phyloP scores from a whole-genome alignment of 2,329 filamentous ascomycete species.

The Claviceps digitariae region DNA sequence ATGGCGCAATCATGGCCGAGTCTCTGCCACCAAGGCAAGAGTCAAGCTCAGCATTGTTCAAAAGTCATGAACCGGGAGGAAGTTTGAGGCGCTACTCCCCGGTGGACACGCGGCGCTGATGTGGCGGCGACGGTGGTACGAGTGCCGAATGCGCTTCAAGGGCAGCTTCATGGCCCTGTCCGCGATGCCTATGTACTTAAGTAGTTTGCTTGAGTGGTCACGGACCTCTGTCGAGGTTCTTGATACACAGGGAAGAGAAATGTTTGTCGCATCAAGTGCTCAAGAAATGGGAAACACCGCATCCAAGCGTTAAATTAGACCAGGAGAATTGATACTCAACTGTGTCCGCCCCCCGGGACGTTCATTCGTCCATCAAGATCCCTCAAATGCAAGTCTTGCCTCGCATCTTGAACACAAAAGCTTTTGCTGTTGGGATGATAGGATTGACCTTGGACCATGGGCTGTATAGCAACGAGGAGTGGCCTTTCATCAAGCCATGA shows the following conservation, averaged over 20 bases:
- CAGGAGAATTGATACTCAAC: too few species aligned
- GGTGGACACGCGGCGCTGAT: background rate
- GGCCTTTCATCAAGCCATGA: too few species aligned
- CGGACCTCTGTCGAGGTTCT: background rate
- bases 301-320: background rate
- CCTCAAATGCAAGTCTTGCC: too few species aligned
- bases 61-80: background rate
- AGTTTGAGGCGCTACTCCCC: background rate
- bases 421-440: too few species aligned
- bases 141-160: background rate
- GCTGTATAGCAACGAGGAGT: too few species aligned
- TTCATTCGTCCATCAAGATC: too few species aligned
- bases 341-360: too few species aligned
- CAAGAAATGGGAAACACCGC: background rate
- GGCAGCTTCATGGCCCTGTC: background rate
- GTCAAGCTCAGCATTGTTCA: constrained; percentile 1
- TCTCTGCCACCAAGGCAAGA: constrained; percentile 4
- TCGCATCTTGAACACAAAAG: too few species aligned
- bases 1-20: constrained; percentile 4
- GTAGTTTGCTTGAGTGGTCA: background rate
- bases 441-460: too few species aligned
- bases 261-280: background rate
- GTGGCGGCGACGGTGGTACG: background rate
- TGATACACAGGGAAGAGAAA: background rate
- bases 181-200: background rate